Evolutionary conservation across 257 asterid species (phyloP).

Genomic region (Coffea eugenioides): DNA sequence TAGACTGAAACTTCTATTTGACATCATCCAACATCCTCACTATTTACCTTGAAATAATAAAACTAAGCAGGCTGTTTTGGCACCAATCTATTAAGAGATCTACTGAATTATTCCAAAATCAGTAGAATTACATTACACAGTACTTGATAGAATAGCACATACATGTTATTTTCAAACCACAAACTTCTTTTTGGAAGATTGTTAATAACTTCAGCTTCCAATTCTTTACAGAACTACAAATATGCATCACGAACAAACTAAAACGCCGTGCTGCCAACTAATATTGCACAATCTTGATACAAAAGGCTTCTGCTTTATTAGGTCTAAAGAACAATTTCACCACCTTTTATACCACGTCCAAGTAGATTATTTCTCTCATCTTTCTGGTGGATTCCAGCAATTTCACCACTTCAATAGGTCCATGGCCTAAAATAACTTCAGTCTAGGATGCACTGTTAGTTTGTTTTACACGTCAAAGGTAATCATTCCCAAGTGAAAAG

Average conservation of each 20-base stretch:
- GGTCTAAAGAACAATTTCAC: background rate
- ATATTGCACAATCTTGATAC: background rate
- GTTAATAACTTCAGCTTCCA: background rate
- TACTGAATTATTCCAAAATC: background rate
- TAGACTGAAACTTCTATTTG: background rate
- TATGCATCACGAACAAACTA: background rate
- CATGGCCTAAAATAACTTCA: background rate
- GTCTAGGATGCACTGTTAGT: background rate
- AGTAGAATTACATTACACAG: background rate
- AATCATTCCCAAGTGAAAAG: background rate
- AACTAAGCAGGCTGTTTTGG: background rate
- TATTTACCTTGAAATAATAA: conserved; percentile 2
- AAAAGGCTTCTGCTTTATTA: background rate
- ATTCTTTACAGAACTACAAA: background rate
- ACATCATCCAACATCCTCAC: background rate
- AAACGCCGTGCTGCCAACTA: background rate
- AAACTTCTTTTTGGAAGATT: background rate
- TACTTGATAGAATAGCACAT: background rate
- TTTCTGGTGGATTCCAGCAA: background rate
- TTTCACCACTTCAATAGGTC: background rate
- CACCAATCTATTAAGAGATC: background rate
- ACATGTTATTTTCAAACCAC: too few species aligned
- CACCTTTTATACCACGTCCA: background rate
- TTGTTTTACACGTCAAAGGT: too few species aligned
- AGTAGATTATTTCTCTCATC: background rate